Evolutionary conservation across 1,284 basidiomycete genomes (phyloP).

Genomic region (Cerrena zonata): DNA sequence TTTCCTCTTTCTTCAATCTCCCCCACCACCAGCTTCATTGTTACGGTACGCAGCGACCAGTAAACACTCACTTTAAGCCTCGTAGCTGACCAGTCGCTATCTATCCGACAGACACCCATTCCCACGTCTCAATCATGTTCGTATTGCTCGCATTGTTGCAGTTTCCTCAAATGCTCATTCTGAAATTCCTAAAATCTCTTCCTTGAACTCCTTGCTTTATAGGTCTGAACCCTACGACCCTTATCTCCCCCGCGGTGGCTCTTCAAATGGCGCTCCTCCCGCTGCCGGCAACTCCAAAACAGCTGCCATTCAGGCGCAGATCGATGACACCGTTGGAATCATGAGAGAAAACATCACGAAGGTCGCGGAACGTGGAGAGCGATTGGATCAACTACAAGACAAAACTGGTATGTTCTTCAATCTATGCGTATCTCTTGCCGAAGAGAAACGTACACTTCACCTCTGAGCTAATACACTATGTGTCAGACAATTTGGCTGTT

Average conservation of each 20-base stretch:
- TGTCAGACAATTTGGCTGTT: slow-evolving; percentile 87
- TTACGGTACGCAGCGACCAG: not conserved
- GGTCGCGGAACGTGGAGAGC: slow-evolving; percentile 91
- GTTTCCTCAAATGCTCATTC: not conserved
- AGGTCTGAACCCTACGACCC: slow-evolving; percentile 95
- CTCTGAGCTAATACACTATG: not conserved
- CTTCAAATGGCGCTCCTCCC: slow-evolving; percentile 49
- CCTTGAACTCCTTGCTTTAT: not conserved
- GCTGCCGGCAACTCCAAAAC: slow-evolving; percentile 73
- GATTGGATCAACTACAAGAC: slow-evolving; percentile 90
- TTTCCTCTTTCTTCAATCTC: not conserved
- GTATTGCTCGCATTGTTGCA: not conserved
- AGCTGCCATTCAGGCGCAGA: slow-evolving; percentile 87
- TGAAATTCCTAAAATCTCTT: not conserved
- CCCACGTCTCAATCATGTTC: slow-evolving; percentile 7
- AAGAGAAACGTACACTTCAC: not conserved
- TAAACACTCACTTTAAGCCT: not conserved
- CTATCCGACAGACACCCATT: slow-evolving; percentile 1
- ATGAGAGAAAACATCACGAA: slow-evolving; percentile 98
- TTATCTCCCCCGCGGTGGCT: slow-evolving; percentile 81
- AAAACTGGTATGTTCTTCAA: slow-evolving; percentile 84
- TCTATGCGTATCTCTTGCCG: not conserved
- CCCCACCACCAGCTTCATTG: slow-evolving; percentile 1
- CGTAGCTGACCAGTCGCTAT: not conserved
- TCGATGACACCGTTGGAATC: slow-evolving; percentile 91